Base-by-base conservation (phyloP, 331 rosid genomes). In the Rhamnella rubrinervis region DNA sequence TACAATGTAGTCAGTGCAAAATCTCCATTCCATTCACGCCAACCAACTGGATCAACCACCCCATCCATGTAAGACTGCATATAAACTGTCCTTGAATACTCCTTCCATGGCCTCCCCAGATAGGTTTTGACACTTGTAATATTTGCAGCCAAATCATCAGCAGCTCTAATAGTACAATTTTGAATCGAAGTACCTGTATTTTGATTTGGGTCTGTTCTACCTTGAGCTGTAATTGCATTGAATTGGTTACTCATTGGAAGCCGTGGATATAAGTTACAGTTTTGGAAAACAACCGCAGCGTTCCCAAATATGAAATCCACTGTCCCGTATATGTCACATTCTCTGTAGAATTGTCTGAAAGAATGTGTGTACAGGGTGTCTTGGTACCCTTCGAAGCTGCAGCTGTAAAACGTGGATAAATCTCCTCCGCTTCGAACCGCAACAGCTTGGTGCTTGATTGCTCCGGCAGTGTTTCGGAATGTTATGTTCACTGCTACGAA, bases 301-400 rank as follows among this genome's bases (percentile, higher is more conserved):
- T 91, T 88, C 1, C 97, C 97, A 8, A 91, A 91, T 35, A 91
- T 88, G 86, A 91, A 91, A 66, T 91, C 97, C 0, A 91, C 93
- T 0, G 97, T 91, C 8, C 97, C 96, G 28, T 85, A 88, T 31
- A 91, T 67, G 57, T 88, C 91, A n/a, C 96, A 91, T 70, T 88
- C 96, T 35, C 96, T 55, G 41, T 91, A 91, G 80, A 91, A 91
- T 71, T 91, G 97, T 31, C 97, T 80, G 2, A 88, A 76, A 13
- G 97, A 81, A 59, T 88, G 96, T 7, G 86, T 71, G 71, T 91
- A 91, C 8, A 91, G 44, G 0, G 97, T 91, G 80, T 91, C 97
- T 68, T 91, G 97, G 74, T 88, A 91, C 0, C 78, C 97, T 67
- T 91, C 97, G 41, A 91, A 86, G 63, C 97, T 91, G 78, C 97